Evolutionary conservation across 78 protist species (phyloP).

Genomic region (Protostelium mycophagum): DNA sequence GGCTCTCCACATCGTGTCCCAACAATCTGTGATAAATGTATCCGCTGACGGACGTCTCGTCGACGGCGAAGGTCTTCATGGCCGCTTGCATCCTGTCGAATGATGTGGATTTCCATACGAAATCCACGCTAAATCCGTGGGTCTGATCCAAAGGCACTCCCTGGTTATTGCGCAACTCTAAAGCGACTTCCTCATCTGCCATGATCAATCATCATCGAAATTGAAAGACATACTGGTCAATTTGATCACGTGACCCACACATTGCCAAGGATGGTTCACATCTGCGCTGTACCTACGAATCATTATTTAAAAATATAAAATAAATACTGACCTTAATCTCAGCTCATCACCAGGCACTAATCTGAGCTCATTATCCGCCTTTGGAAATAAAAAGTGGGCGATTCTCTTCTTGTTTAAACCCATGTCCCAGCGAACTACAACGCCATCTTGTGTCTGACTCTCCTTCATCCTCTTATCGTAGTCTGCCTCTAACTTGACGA

Average conservation of each 20-base stretch:
- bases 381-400: slow-evolving; percentile 79
- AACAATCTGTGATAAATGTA: slow-evolving; percentile 88
- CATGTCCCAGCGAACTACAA: slow-evolving; percentile 88
- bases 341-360: slow-evolving; percentile 88
- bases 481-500: slow-evolving; percentile 91
- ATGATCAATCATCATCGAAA: slow-evolving; percentile 16
- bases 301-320: too few species aligned
- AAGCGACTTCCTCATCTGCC: slow-evolving; percentile 66
- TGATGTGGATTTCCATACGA: slow-evolving; percentile 93
- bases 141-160: slow-evolving; percentile 37
- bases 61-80: slow-evolving; percentile 86
- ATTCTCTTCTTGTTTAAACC: slow-evolving; percentile 72
- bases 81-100: slow-evolving; percentile 90
- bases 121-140: slow-evolving; percentile 74
- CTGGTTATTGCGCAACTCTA: slow-evolving; percentile 67
- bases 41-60: slow-evolving; percentile 70
- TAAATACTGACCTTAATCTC: not conserved
- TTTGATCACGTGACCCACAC: slow-evolving; percentile 71
- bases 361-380: slow-evolving; percentile 64
- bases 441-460: slow-evolving; percentile 43
- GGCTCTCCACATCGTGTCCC: slow-evolving; percentile 88
- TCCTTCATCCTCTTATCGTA: slow-evolving; percentile 79
- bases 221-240: not conserved
- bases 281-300: slow-evolving; percentile 21
- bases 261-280: slow-evolving; percentile 48